Percentiles rank a stretch among this genome's conserved stretches.
Evolutionary conservation across 2,329 filamentous ascomycete genomes (phyloP).

Genomic region (Penicillium verrucosum): DNA sequence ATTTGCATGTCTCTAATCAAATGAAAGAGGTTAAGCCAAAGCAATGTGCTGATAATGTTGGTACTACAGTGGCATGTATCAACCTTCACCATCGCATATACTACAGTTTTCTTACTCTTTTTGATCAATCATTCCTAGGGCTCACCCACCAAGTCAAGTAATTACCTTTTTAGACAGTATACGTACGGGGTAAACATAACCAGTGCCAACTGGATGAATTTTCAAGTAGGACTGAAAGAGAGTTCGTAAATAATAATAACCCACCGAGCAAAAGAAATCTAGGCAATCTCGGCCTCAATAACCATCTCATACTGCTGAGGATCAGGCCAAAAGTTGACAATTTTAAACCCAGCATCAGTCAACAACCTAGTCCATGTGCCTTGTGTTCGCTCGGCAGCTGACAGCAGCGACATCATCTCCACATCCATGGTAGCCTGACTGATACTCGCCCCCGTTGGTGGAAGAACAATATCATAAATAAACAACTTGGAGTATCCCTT

Average conservation of each 20-base stretch:
- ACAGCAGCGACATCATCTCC: conserved; percentile 46
- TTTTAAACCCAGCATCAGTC: conserved; percentile 24
- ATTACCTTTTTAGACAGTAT: neutral
- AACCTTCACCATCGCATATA: neutral
- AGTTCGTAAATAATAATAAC: neutral
- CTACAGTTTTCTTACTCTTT: neutral
- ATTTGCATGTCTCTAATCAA: neutral
- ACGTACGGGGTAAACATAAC: neutral
- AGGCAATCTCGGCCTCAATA: conserved; percentile 27
- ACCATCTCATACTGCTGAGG: conserved; percentile 29
- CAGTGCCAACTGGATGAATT: neutral
- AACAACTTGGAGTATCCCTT: conserved; percentile 40
- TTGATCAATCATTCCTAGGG: neutral
- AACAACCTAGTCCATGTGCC: conserved; percentile 29
- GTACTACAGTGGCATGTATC: neutral
- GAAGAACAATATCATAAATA: conserved; percentile 41
- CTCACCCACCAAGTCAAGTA: neutral
- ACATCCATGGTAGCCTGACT: conserved; percentile 36
- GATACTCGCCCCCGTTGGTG: conserved; percentile 31
- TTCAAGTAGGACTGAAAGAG: neutral
- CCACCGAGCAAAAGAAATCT: neutral
- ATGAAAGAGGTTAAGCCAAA: neutral
- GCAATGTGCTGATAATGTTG: no score
- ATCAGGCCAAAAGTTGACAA: conserved; percentile 30
- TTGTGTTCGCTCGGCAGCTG: conserved; percentile 38